These are phyloP conservation scores for Chondrostereum purpureum DNA, from an alignment of 1,284 basidiomycete genomes.

Conservation along the genomic window DNA sequence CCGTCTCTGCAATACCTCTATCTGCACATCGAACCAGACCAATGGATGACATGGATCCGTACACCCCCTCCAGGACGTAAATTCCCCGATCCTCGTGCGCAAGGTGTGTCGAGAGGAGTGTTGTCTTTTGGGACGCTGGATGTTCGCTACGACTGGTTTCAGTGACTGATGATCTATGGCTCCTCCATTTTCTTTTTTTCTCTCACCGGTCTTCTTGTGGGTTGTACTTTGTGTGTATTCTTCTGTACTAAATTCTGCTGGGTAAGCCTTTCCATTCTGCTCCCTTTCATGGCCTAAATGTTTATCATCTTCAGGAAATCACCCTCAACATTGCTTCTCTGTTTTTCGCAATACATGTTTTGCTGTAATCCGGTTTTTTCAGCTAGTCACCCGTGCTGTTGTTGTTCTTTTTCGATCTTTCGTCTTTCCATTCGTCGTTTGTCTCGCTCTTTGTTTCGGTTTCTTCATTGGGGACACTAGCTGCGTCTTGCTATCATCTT, in stretches of 20 bases:
- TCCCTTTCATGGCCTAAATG: background rate
- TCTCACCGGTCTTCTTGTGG: background rate
- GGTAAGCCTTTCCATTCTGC: background rate
- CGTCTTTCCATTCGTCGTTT: no score
- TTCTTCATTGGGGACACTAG: no score
- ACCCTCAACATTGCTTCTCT: background rate
- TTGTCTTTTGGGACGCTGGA: slow-evolving; percentile 2
- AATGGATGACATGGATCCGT: slow-evolving; percentile 13
- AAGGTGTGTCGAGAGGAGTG: slow-evolving; percentile 7
- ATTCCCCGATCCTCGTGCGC: background rate
- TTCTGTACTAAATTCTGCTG: background rate
- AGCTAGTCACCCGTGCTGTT: no score
- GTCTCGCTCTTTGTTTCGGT: no score
- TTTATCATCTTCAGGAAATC: background rate
- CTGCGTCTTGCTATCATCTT: no score
- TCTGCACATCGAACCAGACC: slow-evolving; percentile 12
- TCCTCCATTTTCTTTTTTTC: no score
- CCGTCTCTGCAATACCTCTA: slow-evolving; percentile 10
- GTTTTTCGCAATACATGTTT: no score
- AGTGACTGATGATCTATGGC: no score
- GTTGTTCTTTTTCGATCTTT: no score
- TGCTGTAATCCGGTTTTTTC: no score
- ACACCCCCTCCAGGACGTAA: slow-evolving; percentile 4
- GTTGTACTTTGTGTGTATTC: background rate
- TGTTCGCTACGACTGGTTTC: slow-evolving; percentile 10